Percentiles rank a stretch among this genome's conserved stretches.
Conservation (phyloP, 305 asterid species). For the Fraxinus platypoda region DNA sequence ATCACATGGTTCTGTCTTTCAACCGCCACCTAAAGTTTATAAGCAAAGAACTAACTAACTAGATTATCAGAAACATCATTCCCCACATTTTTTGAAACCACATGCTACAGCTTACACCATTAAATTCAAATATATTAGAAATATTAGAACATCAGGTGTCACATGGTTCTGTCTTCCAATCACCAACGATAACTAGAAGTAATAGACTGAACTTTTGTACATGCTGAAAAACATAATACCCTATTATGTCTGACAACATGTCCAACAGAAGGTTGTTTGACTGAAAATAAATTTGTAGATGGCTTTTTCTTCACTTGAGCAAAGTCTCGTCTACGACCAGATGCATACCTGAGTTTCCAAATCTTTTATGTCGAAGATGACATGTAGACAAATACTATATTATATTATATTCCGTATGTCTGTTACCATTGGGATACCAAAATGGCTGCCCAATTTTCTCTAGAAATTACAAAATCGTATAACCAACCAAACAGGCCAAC, state of each 20-base stretch:
- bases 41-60: not conserved
- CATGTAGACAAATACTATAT: not conserved
- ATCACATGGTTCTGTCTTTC: conserved; percentile 32
- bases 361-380: not conserved
- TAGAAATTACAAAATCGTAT: not conserved
- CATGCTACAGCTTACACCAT: not conserved
- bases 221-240: not conserved
- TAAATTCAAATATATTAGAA: not conserved
- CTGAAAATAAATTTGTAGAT: not conserved
- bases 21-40: not conserved
- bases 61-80: not conserved
- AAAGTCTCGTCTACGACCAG: not conserved
- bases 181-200: not conserved
- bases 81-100: not conserved
- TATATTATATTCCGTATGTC: not conserved
- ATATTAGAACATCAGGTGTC: conserved; percentile 14
- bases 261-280: not conserved
- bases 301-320: not conserved
- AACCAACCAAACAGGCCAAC: not conserved
- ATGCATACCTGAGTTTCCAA: not conserved
- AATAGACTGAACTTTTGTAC: not conserved
- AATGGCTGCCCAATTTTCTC: not conserved
- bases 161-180: conserved; percentile 30
- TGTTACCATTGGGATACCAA: not conserved
- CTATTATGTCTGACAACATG: not conserved